phyloP scores from a whole-genome alignment of 1,284 basidiomycete species.

The Microbotryum silenes-acaulis region DNA sequence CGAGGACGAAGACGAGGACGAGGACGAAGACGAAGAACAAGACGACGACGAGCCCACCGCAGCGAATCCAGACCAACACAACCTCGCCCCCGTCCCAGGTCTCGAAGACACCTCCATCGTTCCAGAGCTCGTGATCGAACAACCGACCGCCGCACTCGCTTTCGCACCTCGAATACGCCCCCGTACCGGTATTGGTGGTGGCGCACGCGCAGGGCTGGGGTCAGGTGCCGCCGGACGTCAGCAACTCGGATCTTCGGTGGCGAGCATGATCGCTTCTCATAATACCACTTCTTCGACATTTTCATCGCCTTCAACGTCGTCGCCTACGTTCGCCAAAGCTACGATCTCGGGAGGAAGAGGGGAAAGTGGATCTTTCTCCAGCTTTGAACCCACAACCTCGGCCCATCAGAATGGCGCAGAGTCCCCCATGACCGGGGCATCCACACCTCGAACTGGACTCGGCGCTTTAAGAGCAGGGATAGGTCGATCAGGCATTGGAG shows the following conservation, averaged over 20 bases:
- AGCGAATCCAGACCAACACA: conserved; percentile 42
- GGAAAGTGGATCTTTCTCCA: neutral
- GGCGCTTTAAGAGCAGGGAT: neutral
- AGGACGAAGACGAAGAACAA: conserved; percentile 8
- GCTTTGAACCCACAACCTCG: neutral
- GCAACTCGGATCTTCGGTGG: conserved; percentile 3
- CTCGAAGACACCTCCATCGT: neutral
- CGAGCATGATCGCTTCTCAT: neutral
- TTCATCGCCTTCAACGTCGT: conserved; percentile 1
- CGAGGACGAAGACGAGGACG: conserved; percentile 22
- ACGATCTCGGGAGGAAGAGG: conserved; percentile 2
- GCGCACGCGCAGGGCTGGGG: neutral
- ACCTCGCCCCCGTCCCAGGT: conserved; percentile 21
- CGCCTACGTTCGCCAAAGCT: conserved; percentile 8
- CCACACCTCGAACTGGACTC: conserved; percentile 2
- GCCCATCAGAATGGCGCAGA: neutral
- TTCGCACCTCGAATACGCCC: conserved; percentile 44
- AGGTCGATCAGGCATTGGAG: neutral
- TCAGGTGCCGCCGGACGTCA: neutral
- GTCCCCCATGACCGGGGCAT: conserved; percentile 8
- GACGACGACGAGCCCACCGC: conserved; percentile 32
- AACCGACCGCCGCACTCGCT: conserved; percentile 33
- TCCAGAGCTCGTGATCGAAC: conserved; percentile 37
- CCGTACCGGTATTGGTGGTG: conserved; percentile 7
- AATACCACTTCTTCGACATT: neutral